Base-by-base conservation (phyloP, 2,329 filamentous ascomycete species). In the Phaeosphaeriaceae sp. region DNA sequence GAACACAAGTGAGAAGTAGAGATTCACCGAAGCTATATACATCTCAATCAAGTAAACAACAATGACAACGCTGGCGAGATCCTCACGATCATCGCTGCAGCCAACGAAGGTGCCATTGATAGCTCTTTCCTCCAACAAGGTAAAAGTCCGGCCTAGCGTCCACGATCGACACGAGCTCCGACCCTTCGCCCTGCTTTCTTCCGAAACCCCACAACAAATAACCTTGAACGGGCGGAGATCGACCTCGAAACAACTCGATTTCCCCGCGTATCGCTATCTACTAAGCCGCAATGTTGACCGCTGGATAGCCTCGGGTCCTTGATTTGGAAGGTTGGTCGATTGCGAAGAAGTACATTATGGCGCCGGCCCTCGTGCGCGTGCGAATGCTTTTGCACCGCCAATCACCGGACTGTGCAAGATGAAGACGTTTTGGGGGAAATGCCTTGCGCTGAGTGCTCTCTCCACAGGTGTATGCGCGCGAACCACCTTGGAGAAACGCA, bases 151-250 rank as follows among this genome's bases (percentile, higher is more conserved):
- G 48, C 21, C 57, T 48, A 51, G 48, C 40, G 49, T 51, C 61
- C 63, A 42, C 41, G 56, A 57, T 56, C 45, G 57, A 54, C 51
- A 61, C 47, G 31, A 54, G 44, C 40, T 54, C 57, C 56, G 57
- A 57, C 44, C 40, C 42, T 51, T 66, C 61, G 61, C 55, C 58
- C 17, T 45, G 41, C 46, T 54, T 61, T 64, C 47, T 41, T 51
- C 61, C 61, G 63, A 64, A 36, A 60, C 58, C 58, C 61, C 63
- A 57, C 61, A 63, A 55, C 48, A 57, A 54, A 25, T 25, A 49
- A 54, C 52, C 54, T 42, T 53, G 40, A 27, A 53, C 25, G 31
- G 40, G 54, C 57, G 58, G 63, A 62, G 54, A 51, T 51, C 53
- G 44, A 47, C 51, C 58, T 53, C 49, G 25, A 62, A 50, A 17